Base-by-base conservation (phyloP, 192 early-diverging fungal species). In the Backusella liffmaniae region DNA sequence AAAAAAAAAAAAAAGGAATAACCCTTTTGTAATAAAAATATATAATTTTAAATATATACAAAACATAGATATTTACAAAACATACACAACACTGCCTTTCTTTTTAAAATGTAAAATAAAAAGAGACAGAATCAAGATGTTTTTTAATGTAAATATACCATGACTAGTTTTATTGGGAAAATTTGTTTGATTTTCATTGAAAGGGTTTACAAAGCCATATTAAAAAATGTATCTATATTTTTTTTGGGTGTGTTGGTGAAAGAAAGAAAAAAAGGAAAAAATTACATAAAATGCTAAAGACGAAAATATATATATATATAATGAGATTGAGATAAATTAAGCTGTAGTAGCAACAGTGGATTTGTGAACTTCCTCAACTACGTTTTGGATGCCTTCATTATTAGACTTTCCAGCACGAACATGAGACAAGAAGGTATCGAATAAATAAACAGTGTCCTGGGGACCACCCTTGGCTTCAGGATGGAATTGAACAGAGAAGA, bases 401-500 rank as follows among this genome's bases (percentile, higher is more conserved):
- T 67, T 66, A 0, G 70, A 51, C 81, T 92, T 90, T 49, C 84
- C 84, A 36, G 85, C 83, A 44, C 94, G 91, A 21, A 91, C 93
- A 46, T 90, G 80, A 67, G 75, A 84, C 78, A 95, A 76, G 78
- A 95, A 96, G 39, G 92, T 89, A 30, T 91, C 89, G 84, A 98
- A 98, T 66, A 98, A 86, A 70, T 93, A 96, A 68, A 90, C 91
- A n/a, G 96, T 97, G 70, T 98, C 96, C 67, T 90, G 87, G 6
- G 96, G 96, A 21, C 96, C 96, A 72, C 94, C 95, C 85, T 93
- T 94, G 30, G 96, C 95, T 82, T 98, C 96, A 12, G 96, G 96
- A 77, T 98, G 96, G 90, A 97, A 98, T 87, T 98, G 96, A 6
- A 97, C 96, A 46, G 92, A 93, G 56, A 86, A 83, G 75, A 92